Evolutionary conservation across 768 basidiomycete genomes (phyloP), one percentile per base, ranked within the genome.

Genomic region (Boletus rufocinnamomeus): DNA sequence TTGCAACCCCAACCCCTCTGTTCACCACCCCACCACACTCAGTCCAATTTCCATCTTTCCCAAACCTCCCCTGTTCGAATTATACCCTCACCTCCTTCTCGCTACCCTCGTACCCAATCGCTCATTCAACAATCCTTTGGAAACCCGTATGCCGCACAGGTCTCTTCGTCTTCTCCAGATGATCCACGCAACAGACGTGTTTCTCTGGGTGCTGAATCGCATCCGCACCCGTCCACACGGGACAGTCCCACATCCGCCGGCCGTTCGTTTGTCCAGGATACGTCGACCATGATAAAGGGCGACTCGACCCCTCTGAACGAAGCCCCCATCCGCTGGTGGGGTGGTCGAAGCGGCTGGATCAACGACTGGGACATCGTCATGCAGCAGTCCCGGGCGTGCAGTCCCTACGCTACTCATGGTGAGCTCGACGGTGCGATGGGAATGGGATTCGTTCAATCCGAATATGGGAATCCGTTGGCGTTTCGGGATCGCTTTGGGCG

Each of bases 321-420:
- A 46, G 58, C 59, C 8, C 30, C 66, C 7, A n/a, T 53, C 34
- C 61, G 56, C 21, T 69, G 66, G 65, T 64, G 65, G 62, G 62
- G 65, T 17, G 62, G 64, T 48, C 48, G 32, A 41, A 38, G 50
- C 16, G 43, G 63, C 23, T 68, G 66, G 66, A 41, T 49, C 9
- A 49, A 66, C 14, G 66, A 68, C 38, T 69, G 66, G 66, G 58
- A 58, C 44, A 54, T 44, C 46, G 28, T n/a, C 21, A 14, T 25
- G 5, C 52, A 54, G 5, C 52, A 54, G 14, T 38, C 30, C 35
- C 46, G 30, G 48, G 41, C 27, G 25, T 45, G 17, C 7, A 52
- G 61, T 32, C 30, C 48, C 32, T 30, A n/a, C 14, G 4, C 6
- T 30, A 4, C 17, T 32, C 32, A 54, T 16, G 35, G 7, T 13